These are phyloP conservation scores for Diplodia mutila DNA, from an alignment of 2,329 filamentous ascomycete genomes.

Conservation along the genomic window DNA sequence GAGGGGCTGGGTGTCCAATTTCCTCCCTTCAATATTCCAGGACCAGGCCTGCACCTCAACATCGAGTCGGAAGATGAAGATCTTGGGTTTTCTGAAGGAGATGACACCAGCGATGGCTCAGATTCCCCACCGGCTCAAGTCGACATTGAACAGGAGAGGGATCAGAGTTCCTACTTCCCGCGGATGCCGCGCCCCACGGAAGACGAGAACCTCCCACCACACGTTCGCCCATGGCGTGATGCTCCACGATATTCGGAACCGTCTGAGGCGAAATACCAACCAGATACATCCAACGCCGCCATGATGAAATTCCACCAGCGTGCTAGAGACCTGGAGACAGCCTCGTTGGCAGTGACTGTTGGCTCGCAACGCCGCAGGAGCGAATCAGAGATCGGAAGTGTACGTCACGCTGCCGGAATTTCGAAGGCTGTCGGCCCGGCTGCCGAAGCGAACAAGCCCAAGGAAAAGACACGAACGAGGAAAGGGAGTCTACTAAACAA, in stretches of 20 bases:
- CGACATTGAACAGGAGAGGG: background rate
- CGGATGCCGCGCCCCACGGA: background rate
- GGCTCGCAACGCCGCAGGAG: constrained; percentile 67
- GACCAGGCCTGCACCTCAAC: constrained; percentile 52
- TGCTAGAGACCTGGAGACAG: constrained; percentile 56
- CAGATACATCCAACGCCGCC: constrained; percentile 58
- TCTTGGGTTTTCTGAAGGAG: constrained; percentile 37
- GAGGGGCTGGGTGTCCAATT: constrained; percentile 39
- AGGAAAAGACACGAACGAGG: constrained; percentile 45
- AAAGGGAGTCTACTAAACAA: constrained; percentile 59
- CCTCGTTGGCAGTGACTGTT: constrained; percentile 67
- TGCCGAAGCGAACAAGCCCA: constrained; percentile 41
- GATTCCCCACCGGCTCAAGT: constrained; percentile 41
- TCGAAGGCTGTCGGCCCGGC: constrained; percentile 60
- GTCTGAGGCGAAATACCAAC: constrained; percentile 48
- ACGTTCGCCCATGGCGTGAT: constrained; percentile 55
- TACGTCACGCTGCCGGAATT: constrained; percentile 62
- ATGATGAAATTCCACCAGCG: constrained; percentile 56
- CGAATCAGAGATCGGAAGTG: constrained; percentile 65
- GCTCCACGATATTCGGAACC: constrained; percentile 39
- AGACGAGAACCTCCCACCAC: constrained; percentile 29
- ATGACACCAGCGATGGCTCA: constrained; percentile 30
- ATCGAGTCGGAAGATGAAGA: constrained; percentile 42
- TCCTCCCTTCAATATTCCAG: constrained; percentile 48
- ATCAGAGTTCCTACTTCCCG: constrained; percentile 39